Base-by-base conservation (phyloP, 2,329 filamentous ascomycete species). In the Xylariaceae sp. region DNA sequence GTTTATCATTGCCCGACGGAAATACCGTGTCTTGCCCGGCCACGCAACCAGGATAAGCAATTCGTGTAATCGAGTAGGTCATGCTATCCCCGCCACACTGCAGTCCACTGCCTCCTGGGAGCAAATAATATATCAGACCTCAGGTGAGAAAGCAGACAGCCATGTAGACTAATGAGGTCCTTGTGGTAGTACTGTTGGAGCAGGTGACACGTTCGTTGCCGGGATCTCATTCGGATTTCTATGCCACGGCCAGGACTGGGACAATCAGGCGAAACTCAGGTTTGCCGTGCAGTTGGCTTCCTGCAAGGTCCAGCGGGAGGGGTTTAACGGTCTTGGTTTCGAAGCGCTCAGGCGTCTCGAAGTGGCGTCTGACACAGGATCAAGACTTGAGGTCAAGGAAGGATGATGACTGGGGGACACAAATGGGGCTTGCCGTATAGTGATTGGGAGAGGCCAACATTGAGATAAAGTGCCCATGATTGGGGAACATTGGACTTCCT, bases 161-260 rank as follows among this genome's bases (percentile, higher is more conserved):
- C 23, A 44, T 15, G 33, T 33, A 42, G 47, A 41, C 59, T 58
- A 64, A 60, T 32, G 42, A 43, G 4, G 41, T 54, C 59, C 55
- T 56, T 51, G 59, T 56, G 57, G 59, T 67, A 89, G 87, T 67
- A 80, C 86, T 5, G 81, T 91, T 56, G 88, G 88, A 49, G 88
- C 88, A 36, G 88, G 88, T 60, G 88, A 91, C 66, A 90, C 88
- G 0, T 91, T 91, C 64, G 82, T 88, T 59, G 88, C 87, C 27
- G 87, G 86, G 54, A 83, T 88, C 70, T 72, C 91, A 42, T 89
- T 85, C 70, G 79, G 76, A 29, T 69, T 89, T 56, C 71, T 80
- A 51, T 81, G 76, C 65, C 78, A 77, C 58, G 61, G 65, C 36
- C 64, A 70, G 7, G 72, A 79, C 58, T 86, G 82, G 82, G 68